Evolutionary conservation across 1,284 basidiomycete genomes (phyloP), one percentile per base, ranked within the genome.

Genomic region (Agroathelia rolfsii): DNA sequence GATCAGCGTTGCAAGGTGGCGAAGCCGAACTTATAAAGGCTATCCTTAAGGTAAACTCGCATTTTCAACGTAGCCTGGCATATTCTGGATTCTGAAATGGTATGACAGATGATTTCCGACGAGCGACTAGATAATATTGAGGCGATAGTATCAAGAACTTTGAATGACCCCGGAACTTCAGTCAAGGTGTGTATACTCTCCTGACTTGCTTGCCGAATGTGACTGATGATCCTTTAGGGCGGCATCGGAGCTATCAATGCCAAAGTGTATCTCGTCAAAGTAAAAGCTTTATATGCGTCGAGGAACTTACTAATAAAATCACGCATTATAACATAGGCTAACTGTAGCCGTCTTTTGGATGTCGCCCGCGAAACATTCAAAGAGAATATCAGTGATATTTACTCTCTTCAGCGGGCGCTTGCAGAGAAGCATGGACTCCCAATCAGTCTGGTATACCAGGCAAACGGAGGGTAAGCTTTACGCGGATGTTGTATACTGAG

Each of bases 341-440:
- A 84, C 39, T 72, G 68, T 44, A 85, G 89, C 42, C 73, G 75
- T 13, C 65, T 94, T 7, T 74, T 97, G 8, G 92, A 96, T 42
- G 85, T 96, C 3, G 93, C 92, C 1, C 72, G 93, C 6, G 83
- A 88, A 49, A 93, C 92, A 0, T 89, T 83, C 59, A 85, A 82
- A 46, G 92, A 95, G 51, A 93, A 93, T 43, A 66, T 90, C 11
- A 70, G 74, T 3, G 90, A 95, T 46, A 88, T 93, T 30, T 74
- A 76, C 40, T 66, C 76, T 31, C 60, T 90, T 22, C 72, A 70
- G 39, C 61, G 62, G 7, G 58, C 56, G 0, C 55, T 87, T 4
- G 62, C 70, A 2, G 69, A 81, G 36, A 59, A 72, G 35, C 69
- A 84, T 41, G 63, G 61, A 3, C 53, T 90, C 2, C 75, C 78